These are phyloP conservation scores for Mortierella sp. DNA, from an alignment of 371 early-diverging fungal genomes.

Conservation along the genomic window DNA sequence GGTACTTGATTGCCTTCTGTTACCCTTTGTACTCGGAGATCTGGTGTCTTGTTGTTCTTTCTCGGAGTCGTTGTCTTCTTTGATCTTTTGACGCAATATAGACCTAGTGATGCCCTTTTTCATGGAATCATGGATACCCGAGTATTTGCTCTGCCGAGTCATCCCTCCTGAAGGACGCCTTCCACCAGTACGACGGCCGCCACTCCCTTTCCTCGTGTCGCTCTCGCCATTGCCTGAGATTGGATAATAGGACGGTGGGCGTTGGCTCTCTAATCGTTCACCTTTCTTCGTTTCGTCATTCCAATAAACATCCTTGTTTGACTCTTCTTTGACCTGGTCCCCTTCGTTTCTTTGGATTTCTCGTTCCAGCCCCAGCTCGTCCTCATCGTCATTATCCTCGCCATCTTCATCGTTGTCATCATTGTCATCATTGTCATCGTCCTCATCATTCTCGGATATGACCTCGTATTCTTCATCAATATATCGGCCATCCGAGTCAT, in stretches of 20 bases:
- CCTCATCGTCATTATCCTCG: background rate
- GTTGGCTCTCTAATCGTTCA: background rate
- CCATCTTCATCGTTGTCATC: conserved; percentile 12
- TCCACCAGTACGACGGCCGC: background rate
- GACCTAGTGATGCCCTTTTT: background rate
- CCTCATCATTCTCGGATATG: conserved; percentile 7
- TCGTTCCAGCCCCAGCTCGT: conserved; percentile 11
- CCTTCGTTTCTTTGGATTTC: conserved; percentile 3
- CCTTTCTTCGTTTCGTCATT: conserved; percentile 10
- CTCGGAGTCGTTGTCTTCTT: background rate
- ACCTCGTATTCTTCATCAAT: conserved; percentile 3
- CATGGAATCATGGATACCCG: background rate
- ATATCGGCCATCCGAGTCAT: conserved; percentile 2
- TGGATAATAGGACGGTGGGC: no score
- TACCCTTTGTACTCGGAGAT: no score
- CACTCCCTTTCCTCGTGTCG: background rate
- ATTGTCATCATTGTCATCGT: conserved; percentile 5
- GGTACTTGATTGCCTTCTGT: no score
- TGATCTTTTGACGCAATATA: background rate
- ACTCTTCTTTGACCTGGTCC: background rate
- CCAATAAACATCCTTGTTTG: conserved; percentile 13
- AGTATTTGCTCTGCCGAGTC: no score
- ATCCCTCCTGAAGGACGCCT: background rate
- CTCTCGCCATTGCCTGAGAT: no score
- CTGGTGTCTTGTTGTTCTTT: no score